These are phyloP conservation scores for Pseudogymnoascus destructans DNA, from an alignment of 2,329 filamentous ascomycete genomes.

Conservation along the genomic window DNA sequence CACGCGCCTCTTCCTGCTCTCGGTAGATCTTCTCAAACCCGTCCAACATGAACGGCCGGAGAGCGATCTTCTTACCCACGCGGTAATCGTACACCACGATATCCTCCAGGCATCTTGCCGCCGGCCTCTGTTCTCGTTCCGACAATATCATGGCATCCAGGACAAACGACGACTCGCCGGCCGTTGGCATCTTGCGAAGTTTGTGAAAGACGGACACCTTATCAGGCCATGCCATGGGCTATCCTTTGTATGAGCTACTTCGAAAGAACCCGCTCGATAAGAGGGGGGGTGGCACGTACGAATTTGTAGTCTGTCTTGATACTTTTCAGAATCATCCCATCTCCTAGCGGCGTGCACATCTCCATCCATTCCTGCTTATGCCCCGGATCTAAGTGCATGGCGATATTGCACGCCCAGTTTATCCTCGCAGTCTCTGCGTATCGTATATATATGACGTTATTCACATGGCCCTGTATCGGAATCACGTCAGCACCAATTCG, in stretches of 20 bases:
- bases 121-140: slow-evolving; percentile 56
- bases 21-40: slow-evolving; percentile 46
- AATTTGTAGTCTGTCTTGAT: slow-evolving; percentile 82
- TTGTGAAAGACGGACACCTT: slow-evolving; percentile 74
- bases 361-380: slow-evolving; percentile 53
- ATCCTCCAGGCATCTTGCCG: slow-evolving; percentile 65
- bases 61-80: slow-evolving; percentile 38
- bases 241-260: background rate
- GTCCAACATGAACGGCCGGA: slow-evolving; percentile 48
- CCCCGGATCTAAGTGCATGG: slow-evolving; percentile 44
- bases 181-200: slow-evolving; percentile 40
- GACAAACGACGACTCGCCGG: slow-evolving; percentile 39
- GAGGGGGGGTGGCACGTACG: slow-evolving; percentile 36
- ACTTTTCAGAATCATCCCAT: slow-evolving; percentile 66
- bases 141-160: slow-evolving; percentile 57
- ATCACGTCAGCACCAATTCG: slow-evolving; percentile 7
- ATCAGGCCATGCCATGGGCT: slow-evolving; percentile 79
- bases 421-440: slow-evolving; percentile 74
- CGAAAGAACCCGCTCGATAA: background rate
- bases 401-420: slow-evolving; percentile 65
- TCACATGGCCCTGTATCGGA: slow-evolving; percentile 55
- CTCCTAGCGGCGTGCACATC: slow-evolving; percentile 50
- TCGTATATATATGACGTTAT: slow-evolving; percentile 72
- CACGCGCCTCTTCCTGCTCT: slow-evolving; percentile 46
- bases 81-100: slow-evolving; percentile 67